Conservation (phyloP, 2,329 filamentous ascomycete species). For the Aureobasidium sp. region DNA sequence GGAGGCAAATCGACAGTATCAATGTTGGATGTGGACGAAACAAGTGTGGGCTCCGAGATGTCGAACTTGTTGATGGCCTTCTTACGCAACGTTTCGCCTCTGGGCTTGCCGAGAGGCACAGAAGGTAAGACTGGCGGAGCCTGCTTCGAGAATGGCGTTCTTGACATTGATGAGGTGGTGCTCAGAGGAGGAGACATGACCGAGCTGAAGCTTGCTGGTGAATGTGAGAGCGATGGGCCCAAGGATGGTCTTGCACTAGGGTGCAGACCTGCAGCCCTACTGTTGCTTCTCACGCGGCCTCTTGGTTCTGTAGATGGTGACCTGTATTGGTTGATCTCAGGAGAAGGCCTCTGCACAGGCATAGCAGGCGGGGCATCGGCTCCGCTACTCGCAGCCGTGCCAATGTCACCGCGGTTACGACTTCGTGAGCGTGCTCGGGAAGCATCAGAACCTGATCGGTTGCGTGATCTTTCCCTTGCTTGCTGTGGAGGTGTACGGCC, state of each 20-base stretch:
- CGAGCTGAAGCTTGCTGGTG: background rate
- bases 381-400: constrained; percentile 28
- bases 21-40: constrained; percentile 49
- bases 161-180: background rate
- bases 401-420: constrained; percentile 46
- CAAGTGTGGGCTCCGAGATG: constrained; percentile 52
- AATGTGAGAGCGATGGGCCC: background rate
- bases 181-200: constrained; percentile 3
- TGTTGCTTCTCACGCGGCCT: constrained; percentile 13
- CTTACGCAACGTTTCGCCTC: constrained; percentile 37
- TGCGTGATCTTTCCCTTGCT: constrained; percentile 28
- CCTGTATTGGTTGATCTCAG: constrained; percentile 15
- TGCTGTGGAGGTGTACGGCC: constrained; percentile 9
- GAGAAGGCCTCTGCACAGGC: constrained; percentile 20
- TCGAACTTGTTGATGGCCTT: constrained; percentile 51
- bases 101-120: background rate
- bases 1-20: constrained; percentile 50
- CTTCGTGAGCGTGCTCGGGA: constrained; percentile 48
- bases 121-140: background rate
- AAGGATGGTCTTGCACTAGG: background rate
- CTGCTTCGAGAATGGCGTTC: background rate
- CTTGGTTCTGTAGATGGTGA: background rate
- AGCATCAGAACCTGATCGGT: constrained; percentile 48
- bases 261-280: constrained; percentile 5
- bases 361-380: constrained; percentile 5